phyloP scores from a whole-genome alignment of 441 rosid species.

The Bocquillonia castaneifolia region DNA sequence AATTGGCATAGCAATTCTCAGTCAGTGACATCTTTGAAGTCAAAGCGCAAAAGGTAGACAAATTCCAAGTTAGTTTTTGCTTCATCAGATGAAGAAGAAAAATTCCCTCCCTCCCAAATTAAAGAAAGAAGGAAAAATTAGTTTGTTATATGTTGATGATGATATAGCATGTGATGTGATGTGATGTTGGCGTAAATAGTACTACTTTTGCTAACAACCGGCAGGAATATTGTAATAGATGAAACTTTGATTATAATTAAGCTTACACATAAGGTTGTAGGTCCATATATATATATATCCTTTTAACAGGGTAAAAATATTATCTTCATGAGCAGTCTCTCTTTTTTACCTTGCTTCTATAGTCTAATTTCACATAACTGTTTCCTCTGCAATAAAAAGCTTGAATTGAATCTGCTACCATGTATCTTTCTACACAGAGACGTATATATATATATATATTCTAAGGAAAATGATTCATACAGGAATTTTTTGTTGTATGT shows the following conservation, averaged over 20 bases:
- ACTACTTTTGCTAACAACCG: slow-evolving; percentile 26
- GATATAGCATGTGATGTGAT: no score
- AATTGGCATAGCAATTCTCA: slow-evolving; percentile 94
- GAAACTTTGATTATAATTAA: neutral
- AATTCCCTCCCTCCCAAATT: no score
- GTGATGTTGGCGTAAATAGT: slow-evolving; percentile 20
- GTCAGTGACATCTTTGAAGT: slow-evolving; percentile 72
- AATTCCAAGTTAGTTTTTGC: neutral
- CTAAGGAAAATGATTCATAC: no score
- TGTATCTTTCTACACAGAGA: no score
- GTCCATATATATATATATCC: slow-evolving; percentile 15
- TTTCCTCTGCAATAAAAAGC: neutral
- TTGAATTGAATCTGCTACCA: no score
- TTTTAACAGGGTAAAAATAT: neutral
- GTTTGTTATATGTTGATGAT: no score
- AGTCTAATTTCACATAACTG: neutral
- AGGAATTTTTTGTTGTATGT: no score
- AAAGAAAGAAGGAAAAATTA: neutral
- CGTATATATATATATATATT: no score
- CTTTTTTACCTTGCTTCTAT: neutral
- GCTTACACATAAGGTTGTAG: slow-evolving; percentile 13
- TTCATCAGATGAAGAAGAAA: neutral
- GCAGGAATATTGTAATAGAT: slow-evolving; percentile 25
- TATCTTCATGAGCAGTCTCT: neutral
- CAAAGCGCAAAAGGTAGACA: slow-evolving; percentile 77